phyloP scores from a whole-genome alignment of 805 yeast genomes.

The Kodamaea jinghongensis region DNA sequence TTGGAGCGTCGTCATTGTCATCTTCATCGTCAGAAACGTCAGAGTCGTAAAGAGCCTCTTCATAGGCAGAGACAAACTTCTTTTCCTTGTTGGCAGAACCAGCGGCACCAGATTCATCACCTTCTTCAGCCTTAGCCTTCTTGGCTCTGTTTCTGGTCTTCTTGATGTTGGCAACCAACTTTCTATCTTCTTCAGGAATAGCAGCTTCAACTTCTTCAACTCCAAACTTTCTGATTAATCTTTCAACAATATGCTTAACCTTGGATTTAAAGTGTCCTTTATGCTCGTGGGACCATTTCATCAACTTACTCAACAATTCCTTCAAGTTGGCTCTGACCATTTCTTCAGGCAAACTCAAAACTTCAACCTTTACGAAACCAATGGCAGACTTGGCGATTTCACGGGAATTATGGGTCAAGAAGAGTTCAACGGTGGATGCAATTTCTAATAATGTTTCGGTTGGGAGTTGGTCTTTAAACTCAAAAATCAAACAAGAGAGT shows the following conservation, averaged over 20 bases:
- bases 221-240: constrained; percentile 89
- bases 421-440: constrained; percentile 81
- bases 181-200: constrained; percentile 89
- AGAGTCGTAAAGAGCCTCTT: constrained; percentile 82
- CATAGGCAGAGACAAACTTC: constrained; percentile 81
- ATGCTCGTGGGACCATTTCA: constrained; percentile 95
- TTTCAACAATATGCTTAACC: constrained; percentile 89
- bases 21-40: constrained; percentile 59
- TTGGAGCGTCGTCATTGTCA: constrained; percentile 45
- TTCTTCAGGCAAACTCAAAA: constrained; percentile 77
- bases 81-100: constrained; percentile 31
- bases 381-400: constrained; percentile 94
- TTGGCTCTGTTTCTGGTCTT: constrained; percentile 83
- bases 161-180: constrained; percentile 78
- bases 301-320: constrained; percentile 64
- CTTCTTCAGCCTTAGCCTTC: constrained; percentile 57
- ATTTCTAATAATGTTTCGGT: constrained; percentile 65
- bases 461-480: constrained; percentile 68
- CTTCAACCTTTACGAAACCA: constrained; percentile 90
- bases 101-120: constrained; percentile 27
- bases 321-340: constrained; percentile 63
- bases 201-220: constrained; percentile 73
- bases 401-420: constrained; percentile 83
- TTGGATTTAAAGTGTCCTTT: constrained; percentile 92
- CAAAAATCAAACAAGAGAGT: constrained; percentile 79